Base-by-base conservation (phyloP, 1,284 basidiomycete genomes). In the Trichosporon sp. region DNA sequence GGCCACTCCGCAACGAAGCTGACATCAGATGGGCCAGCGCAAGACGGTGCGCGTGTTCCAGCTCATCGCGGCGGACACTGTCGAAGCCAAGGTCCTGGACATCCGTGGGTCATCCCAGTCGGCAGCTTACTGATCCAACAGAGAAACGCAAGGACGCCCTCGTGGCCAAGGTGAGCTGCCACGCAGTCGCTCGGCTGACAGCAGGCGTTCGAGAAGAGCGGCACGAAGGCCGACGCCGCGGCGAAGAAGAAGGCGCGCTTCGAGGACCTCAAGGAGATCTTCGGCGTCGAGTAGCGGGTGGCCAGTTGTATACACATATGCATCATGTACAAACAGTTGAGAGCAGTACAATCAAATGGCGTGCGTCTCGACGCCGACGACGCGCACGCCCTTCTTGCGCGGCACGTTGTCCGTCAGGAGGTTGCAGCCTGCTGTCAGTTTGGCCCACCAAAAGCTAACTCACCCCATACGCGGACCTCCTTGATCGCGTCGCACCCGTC, bases 1-100 rank as follows among this genome's bases (percentile, higher is more conserved):
- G 78, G 11, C 34, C 15, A 21, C 7, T n/a, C 21, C 25, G 21
- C 27, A n/a, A n/a, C 29, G 12, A 29, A 56, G 13, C 58, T 66
- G 23, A 68, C 53, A 15, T 38, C 62, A 81, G 66, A 92, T 93
- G 74, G 92, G 92, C 11, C 92, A 93, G 80, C 91, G 84, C 73
- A 91, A 90, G 77, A 85, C 87, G 0, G 92, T 95, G 38, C 89
- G 91, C 69, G 92, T 95, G 15, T 95, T 92, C 77, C 92, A 94
- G 76, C 85, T 95, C 65, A 92, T 95, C 69, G 91, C 92, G 0
- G 91, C 93, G 75, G 87, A 93, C 73, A 95, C 93, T 0, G 89
- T 95, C 0, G 92, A 95, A 81, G 87, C 91, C 2, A 92, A 91
- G 81, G 92, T 92, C 51, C 85, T 95, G 62, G 91, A 92, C 35